These are phyloP conservation scores for Psilocybe tampanensis DNA, from an alignment of 768 basidiomycete species.

Conservation along the genomic window DNA sequence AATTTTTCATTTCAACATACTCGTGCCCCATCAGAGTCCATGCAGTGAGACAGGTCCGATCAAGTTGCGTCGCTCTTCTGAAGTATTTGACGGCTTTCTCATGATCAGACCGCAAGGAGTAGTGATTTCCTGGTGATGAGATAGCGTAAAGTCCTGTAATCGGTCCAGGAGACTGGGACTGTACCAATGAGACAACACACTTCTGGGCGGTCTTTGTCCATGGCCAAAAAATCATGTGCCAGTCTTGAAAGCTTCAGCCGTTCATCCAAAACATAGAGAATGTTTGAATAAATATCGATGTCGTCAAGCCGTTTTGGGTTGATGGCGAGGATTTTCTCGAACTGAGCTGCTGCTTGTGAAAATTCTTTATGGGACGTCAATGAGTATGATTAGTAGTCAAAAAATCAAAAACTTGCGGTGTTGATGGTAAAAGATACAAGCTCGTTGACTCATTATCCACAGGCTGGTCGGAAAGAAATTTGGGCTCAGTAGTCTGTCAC, in stretches of 20 bases:
- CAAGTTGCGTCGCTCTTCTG: slow-evolving; percentile 90
- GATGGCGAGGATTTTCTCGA: slow-evolving; percentile 75
- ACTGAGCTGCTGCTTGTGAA: slow-evolving; percentile 80
- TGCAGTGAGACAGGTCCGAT: slow-evolving; percentile 92
- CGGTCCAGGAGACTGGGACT: slow-evolving; percentile 27
- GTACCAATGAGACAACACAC: slow-evolving; percentile 93
- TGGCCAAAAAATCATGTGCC: slow-evolving; percentile 86
- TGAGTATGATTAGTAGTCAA: slow-evolving; percentile 5
- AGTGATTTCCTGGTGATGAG: slow-evolving; percentile 82
- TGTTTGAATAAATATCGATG: slow-evolving; percentile 95
- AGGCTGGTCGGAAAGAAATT: slow-evolving; percentile 81
- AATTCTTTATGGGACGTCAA: slow-evolving; percentile 62
- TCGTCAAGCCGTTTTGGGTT: slow-evolving; percentile 94
- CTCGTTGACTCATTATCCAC: slow-evolving; percentile 86
- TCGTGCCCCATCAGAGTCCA: slow-evolving; percentile 99
- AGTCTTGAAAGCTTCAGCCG: slow-evolving; percentile 85
- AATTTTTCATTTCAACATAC: slow-evolving; percentile 98
- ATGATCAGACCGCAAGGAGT: slow-evolving; percentile 90
- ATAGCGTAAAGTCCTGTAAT: not conserved
- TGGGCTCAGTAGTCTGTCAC: slow-evolving; percentile 72
- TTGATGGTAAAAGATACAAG: slow-evolving; percentile 85
- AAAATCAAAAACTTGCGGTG: slow-evolving; percentile 60
- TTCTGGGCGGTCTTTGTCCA: slow-evolving; percentile 95
- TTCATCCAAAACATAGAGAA: slow-evolving; percentile 93
- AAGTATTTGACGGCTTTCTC: slow-evolving; percentile 97